These are phyloP conservation scores for Aspergillus sp. DNA, from an alignment of 2,329 filamentous ascomycete genomes.

Conservation along the genomic window DNA sequence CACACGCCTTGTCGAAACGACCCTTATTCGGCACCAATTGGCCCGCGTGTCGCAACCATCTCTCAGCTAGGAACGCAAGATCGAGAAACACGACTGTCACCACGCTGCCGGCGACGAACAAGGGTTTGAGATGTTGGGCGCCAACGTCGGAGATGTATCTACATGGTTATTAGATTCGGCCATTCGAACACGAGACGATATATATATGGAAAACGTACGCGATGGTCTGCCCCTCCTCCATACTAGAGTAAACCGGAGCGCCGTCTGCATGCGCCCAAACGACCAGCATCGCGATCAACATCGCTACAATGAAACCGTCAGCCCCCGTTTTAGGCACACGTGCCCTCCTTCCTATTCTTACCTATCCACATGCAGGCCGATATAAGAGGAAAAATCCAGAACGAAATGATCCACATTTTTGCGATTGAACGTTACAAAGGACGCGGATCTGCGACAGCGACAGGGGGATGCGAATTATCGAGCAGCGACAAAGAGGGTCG, in stretches of 20 bases:
- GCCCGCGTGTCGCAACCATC: slow-evolving; percentile 75
- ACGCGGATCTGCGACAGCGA: not conserved
- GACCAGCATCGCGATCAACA: slow-evolving; percentile 55
- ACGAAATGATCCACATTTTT: slow-evolving; percentile 41
- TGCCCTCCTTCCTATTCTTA: slow-evolving; percentile 17
- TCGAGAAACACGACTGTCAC: slow-evolving; percentile 74
- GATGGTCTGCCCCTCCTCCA: slow-evolving; percentile 47
- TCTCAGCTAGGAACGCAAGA: slow-evolving; percentile 70
- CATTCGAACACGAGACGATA: not conserved
- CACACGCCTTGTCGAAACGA: slow-evolving; percentile 32
- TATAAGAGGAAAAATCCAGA: slow-evolving; percentile 53
- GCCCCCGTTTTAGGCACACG: not conserved
- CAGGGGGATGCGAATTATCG: not conserved
- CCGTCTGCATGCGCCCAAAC: slow-evolving; percentile 48
- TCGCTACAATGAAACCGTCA: slow-evolving; percentile 33
- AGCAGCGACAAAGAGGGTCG: not conserved
- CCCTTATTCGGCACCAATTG: slow-evolving; percentile 67
- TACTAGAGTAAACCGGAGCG: slow-evolving; percentile 46
- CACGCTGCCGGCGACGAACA: slow-evolving; percentile 55
- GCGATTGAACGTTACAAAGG: not conserved
- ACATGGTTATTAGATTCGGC: not conserved
- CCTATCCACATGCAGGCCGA: slow-evolving; percentile 51
- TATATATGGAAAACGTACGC: slow-evolving; percentile 36
- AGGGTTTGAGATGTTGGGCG: slow-evolving; percentile 51
- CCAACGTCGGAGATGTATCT: slow-evolving; percentile 51